phyloP scores from a whole-genome alignment of 441 rosid genomes.

The Breynia disticha region DNA sequence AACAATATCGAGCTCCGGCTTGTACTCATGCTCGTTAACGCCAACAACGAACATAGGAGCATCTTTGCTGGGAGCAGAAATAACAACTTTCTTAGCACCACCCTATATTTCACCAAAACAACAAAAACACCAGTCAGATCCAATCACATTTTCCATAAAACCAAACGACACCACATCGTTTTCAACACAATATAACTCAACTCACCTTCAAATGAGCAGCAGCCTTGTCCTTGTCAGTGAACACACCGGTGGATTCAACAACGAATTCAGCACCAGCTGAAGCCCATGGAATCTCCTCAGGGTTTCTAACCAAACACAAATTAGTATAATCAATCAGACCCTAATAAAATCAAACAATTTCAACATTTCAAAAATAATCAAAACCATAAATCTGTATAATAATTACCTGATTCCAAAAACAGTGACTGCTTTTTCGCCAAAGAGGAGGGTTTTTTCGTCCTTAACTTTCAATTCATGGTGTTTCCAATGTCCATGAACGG shows the following conservation, averaged over 20 bases:
- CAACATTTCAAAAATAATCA: too few species aligned
- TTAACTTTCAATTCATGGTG: slow-evolving; percentile 58
- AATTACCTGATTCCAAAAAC: slow-evolving; percentile 66
- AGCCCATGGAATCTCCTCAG: slow-evolving; percentile 76
- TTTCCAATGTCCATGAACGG: slow-evolving; percentile 73
- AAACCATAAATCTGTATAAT: too few species aligned
- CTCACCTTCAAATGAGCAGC: slow-evolving; percentile 82
- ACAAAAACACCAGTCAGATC: not conserved
- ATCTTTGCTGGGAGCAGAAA: slow-evolving; percentile 63
- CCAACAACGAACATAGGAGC: slow-evolving; percentile 76
- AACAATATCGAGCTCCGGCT: slow-evolving; percentile 43
- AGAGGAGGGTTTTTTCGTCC: slow-evolving; percentile 57
- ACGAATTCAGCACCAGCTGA: slow-evolving; percentile 50
- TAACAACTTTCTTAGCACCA: slow-evolving; percentile 64
- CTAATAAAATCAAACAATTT: too few species aligned
- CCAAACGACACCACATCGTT: not conserved
- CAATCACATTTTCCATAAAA: not conserved
- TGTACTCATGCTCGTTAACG: slow-evolving; percentile 62
- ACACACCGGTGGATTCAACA: slow-evolving; percentile 65
- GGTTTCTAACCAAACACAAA: slow-evolving; percentile 29
- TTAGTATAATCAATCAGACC: too few species aligned
- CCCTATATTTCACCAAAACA: slow-evolving; percentile 34
- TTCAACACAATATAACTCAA: not conserved
- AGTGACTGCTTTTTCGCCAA: slow-evolving; percentile 43
- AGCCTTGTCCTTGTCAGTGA: slow-evolving; percentile 74